Conservation (phyloP, 164 flowering plant species). For the Akebia trifoliata region DNA sequence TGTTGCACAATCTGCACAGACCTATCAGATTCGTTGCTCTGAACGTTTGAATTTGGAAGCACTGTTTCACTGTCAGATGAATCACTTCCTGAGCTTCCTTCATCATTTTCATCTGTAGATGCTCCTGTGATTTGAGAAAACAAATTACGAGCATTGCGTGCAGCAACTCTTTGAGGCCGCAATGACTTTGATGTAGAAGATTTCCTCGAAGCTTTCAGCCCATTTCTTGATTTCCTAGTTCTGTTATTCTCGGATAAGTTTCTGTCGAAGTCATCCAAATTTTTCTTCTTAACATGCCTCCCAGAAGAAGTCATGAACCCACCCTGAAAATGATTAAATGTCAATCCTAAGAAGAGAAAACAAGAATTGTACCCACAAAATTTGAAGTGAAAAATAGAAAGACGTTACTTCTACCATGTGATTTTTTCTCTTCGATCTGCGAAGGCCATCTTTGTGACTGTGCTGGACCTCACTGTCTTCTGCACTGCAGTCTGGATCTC, state of each 20-base stretch:
- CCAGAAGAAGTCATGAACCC: constrained; percentile 89
- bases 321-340: constrained; percentile 33
- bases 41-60: constrained; percentile 36
- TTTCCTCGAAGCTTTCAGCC: constrained; percentile 39
- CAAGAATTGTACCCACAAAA: neutral
- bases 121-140: constrained; percentile 64
- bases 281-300: constrained; percentile 84
- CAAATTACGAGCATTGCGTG: constrained; percentile 72
- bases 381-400: neutral
- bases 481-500: constrained; percentile 49
- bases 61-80: constrained; percentile 62
- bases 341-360: constrained; percentile 9
- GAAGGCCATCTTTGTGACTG: constrained; percentile 38
- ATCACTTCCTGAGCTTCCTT: constrained; percentile 47
- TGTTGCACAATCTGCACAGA: constrained; percentile 31
- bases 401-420: constrained; percentile 39
- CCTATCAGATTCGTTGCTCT: constrained; percentile 60
- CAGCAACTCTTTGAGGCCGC: constrained; percentile 91
- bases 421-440: constrained; percentile 77
- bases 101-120: constrained; percentile 72
- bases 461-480: constrained; percentile 61
- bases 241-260: constrained; percentile 24
- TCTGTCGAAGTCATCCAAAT: constrained; percentile 69
- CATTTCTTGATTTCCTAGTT: constrained; percentile 42
- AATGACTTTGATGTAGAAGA: constrained; percentile 54